phyloP scores from a whole-genome alignment of 129 eudicot genomes.

The Smallanthus sonchifolius region DNA sequence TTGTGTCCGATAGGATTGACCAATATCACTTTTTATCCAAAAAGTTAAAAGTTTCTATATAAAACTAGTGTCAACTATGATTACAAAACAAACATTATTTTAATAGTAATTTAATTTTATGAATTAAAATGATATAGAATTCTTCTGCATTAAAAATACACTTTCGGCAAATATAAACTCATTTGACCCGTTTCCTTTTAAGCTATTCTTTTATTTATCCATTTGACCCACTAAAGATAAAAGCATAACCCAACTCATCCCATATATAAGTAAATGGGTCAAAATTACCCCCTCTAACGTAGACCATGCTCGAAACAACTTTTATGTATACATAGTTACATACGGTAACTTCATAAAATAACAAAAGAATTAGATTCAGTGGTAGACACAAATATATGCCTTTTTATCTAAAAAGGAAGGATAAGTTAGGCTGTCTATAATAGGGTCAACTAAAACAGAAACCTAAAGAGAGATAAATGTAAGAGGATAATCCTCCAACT shows the following conservation, averaged over 20 bases:
- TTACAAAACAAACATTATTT: neutral
- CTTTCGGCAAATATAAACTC: neutral
- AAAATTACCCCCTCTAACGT: neutral
- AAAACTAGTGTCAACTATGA: neutral
- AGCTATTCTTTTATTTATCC: neutral
- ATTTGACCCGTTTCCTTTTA: neutral
- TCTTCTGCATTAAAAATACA: neutral
- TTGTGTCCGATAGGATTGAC: neutral
- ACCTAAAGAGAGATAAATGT: constrained; percentile 21
- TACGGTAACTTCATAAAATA: constrained; percentile 6
- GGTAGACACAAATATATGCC: constrained; percentile 6
- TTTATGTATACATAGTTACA: neutral
- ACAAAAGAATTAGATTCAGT: constrained; percentile 12
- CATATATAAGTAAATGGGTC: neutral
- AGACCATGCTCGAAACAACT: neutral
- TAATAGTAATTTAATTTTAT: neutral
- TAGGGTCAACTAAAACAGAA: constrained; percentile 20
- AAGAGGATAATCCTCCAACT: constrained; percentile 29
- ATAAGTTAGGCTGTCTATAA: neutral
- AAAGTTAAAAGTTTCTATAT: neutral
- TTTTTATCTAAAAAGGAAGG: neutral
- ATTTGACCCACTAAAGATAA: neutral
- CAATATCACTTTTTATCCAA: neutral
- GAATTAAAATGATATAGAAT: neutral
- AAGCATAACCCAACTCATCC: neutral